These are phyloP conservation scores for Diplodia intermedia DNA, from an alignment of 2,329 filamentous ascomycete species.

Conservation along the genomic window DNA sequence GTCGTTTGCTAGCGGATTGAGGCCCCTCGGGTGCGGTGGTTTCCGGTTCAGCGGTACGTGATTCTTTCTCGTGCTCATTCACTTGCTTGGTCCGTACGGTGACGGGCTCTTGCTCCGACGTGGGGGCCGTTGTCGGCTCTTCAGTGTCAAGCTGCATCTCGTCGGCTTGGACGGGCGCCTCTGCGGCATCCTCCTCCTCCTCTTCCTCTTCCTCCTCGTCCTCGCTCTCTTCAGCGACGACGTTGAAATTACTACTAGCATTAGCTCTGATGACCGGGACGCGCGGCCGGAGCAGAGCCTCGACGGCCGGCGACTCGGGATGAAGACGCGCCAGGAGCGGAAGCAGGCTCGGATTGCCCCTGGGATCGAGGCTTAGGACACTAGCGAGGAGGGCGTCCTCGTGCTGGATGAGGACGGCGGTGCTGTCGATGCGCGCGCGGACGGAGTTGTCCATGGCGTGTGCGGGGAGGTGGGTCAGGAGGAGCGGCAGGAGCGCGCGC, in stretches of 20 bases:
- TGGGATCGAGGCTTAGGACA: conserved; percentile 76
- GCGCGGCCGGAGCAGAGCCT: conserved; percentile 68
- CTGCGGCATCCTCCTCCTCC: conserved; percentile 34
- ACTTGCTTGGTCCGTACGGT: neutral
- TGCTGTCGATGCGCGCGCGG: conserved; percentile 79
- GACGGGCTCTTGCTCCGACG: neutral
- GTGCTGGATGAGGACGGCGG: conserved; percentile 73
- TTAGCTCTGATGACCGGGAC: conserved; percentile 52
- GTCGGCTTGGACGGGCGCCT: conserved; percentile 8
- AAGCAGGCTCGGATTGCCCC: conserved; percentile 74
- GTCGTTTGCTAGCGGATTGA: conserved; percentile 14
- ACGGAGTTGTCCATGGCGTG: conserved; percentile 72
- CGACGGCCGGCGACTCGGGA: conserved; percentile 68
- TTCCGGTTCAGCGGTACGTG: neutral
- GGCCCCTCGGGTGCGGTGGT: neutral
- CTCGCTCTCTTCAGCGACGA: conserved; percentile 35
- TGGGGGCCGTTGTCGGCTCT: no score
- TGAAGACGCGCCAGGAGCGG: conserved; percentile 77
- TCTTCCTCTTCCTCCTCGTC: conserved; percentile 39
- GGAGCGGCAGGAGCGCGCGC: conserved; percentile 64
- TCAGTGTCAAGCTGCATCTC: conserved; percentile 22
- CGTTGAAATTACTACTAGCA: conserved; percentile 16
- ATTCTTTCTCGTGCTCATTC: neutral
- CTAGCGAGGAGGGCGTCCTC: conserved; percentile 80
- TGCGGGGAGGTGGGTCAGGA: conserved; percentile 70